A percentile compares a stretch with the other conserved stretches of the same genome.
These are phyloP conservation scores for Neurospora africana DNA, from an alignment of 495 filamentous ascomycete genomes.

Conservation along the genomic window DNA sequence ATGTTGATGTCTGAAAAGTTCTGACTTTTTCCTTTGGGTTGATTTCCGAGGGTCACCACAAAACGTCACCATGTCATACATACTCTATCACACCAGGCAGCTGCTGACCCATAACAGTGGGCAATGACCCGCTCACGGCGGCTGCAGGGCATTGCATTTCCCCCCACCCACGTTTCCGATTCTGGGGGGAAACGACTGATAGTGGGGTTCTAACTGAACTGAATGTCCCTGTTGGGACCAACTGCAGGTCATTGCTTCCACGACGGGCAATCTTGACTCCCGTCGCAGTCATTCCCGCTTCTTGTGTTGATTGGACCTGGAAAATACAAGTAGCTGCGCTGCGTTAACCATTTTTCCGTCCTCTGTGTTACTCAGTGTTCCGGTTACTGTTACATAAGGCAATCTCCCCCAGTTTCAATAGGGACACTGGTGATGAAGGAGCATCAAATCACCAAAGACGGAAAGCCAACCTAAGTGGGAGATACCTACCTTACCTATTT, in stretches of 20 bases:
- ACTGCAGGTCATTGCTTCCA: not conserved
- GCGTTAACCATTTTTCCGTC: not conserved
- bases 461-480: not conserved
- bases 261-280: not conserved
- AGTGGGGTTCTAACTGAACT: not conserved
- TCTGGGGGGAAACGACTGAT: not conserved
- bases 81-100: not conserved
- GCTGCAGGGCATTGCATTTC: not conserved
- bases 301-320: not conserved
- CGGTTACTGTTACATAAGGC: not conserved
- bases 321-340: not conserved
- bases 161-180: not conserved
- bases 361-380: not conserved
- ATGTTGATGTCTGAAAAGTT: not conserved
- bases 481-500: not conserved
- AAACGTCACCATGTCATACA: not conserved
- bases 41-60: not conserved
- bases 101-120: not conserved
- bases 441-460: not conserved
- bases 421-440: not conserved
- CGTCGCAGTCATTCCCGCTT: no score
- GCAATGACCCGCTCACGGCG: not conserved
- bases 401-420: not conserved
- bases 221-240: not conserved
- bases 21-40: not conserved